Base-by-base conservation (phyloP, 768 basidiomycete species). In the Holtermanniella nyarrowii region DNA sequence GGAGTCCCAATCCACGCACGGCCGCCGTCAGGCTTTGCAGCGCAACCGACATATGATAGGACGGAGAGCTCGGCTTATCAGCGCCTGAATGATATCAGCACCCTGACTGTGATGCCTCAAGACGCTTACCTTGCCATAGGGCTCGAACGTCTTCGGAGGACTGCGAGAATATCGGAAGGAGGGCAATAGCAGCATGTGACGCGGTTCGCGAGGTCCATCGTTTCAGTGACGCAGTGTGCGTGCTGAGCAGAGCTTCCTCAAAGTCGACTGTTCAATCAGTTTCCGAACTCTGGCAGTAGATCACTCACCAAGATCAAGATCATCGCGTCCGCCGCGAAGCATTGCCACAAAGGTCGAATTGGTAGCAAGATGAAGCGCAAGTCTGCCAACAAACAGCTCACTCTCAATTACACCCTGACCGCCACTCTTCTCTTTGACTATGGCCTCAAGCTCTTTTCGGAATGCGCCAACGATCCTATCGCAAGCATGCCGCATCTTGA, bases 71-170 rank as follows among this genome's bases (percentile, higher is more conserved):
- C 4, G 66, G 66, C 11, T 55, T 43, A 1, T 53, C 52, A 5
- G 55, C 64, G 61, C 42, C 16, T 4, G 23, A 46, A 20, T 14
- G 14, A 5, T 21, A n/a, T 12, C 40, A 31, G 39, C n/a, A n/a
- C n/a, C n/a, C n/a, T n/a, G n/a, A n/a, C n/a, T n/a, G n/a, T n/a
- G n/a, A n/a, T n/a, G n/a, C n/a, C n/a, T n/a, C 10, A 26, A 41
- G 23, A 27, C 1, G 39, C 58, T 44, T 14, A 61, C 61, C 63
- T 54, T 65, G 66, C 66, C 66, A 68, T 12, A 54, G 50, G 1
- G 59, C 51, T 24, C 48, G 45, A 23, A 65, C 52, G 23, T 60
- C 63, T 5, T 20, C 13, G 0, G 63, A 41, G 10, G 53, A 57
- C 26, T 48, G 46, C n/a, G 50, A 44, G 1, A 57, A 45, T 10